These are phyloP conservation scores for Monosporascus sp. DNA, from an alignment of 2,329 filamentous ascomycete species.

Conservation along the genomic window DNA sequence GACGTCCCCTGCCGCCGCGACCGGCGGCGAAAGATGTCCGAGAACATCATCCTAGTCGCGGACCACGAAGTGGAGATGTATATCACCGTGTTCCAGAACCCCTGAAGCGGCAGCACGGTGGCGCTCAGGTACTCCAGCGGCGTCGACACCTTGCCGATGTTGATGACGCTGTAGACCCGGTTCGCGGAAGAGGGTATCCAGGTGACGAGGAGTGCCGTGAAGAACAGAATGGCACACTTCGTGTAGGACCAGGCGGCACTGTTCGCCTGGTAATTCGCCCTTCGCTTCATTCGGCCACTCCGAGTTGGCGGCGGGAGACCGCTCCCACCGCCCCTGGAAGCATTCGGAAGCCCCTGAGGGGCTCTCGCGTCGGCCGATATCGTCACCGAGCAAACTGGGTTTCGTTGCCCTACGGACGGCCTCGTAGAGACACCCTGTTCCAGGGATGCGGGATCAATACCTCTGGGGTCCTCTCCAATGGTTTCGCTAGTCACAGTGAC, in stretches of 20 bases:
- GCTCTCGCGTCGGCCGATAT: slow-evolving; percentile 37
- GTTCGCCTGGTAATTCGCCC: slow-evolving; percentile 23
- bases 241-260: slow-evolving; percentile 65
- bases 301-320: slow-evolving; percentile 7
- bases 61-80: slow-evolving; percentile 66
- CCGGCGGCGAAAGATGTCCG: slow-evolving; percentile 22
- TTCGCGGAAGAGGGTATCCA: slow-evolving; percentile 78
- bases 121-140: slow-evolving; percentile 65
- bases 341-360: slow-evolving; percentile 19
- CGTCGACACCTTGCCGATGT: slow-evolving; percentile 46
- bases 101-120: slow-evolving; percentile 73
- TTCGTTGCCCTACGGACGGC: slow-evolving; percentile 6
- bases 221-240: slow-evolving; percentile 67
- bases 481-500: slow-evolving; percentile 57
- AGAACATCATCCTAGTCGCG: slow-evolving; percentile 49
- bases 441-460: slow-evolving; percentile 30
- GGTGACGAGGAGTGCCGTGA: slow-evolving; percentile 64
- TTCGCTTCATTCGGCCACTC: slow-evolving; percentile 15
- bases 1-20: slow-evolving; percentile 12
- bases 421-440: slow-evolving; percentile 18
- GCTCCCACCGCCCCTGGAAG: slow-evolving; percentile 1
- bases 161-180: slow-evolving; percentile 63
- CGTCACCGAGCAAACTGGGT: slow-evolving; percentile 42
- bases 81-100: slow-evolving; percentile 79
- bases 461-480: slow-evolving; percentile 21